Base-by-base conservation (phyloP, 1,284 basidiomycete genomes). In the Ceratobasidium papillatum region DNA sequence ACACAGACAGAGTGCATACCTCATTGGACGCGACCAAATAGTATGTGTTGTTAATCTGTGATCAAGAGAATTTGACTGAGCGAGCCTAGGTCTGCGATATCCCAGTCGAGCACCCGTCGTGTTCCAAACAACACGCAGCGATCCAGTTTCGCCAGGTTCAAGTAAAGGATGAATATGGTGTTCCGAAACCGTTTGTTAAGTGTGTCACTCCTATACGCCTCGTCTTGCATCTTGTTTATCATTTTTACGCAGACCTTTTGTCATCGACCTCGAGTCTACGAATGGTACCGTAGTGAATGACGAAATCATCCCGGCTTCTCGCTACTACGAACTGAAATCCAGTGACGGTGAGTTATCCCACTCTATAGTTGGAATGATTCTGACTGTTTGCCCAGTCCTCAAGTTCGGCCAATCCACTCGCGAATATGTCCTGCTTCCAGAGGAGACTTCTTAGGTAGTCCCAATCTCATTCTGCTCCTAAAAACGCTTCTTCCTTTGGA, bases 81-180 rank as follows among this genome's bases (percentile, higher is more conserved):
- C 43, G 1, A 25, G 27, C 7, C n/a, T 76, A 86, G 85, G 83
- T 87, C 41, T 91, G 91, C 51, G 98, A 99, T 80, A 94, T 99
- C 76, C 87, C 92, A 1, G 84, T 98, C 49, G 95, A 97, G 76
- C 97, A 99, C 81, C 96, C 96, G 0, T 99, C 96, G 3, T 96
- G 94, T 78, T 99, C 97, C 0, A 99, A 99, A 81, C 98, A 99
- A 81, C 98, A 99, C 80, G 96, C 97, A 27, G 98, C 92, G 3
- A 91, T 99, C 47, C 98, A 99, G 84, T 96, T 93, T 84, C 92
- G 97, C 27, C 91, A 92, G 79, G 87, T 97, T 1, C 89, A 89
- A 77, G 90, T 93, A 79, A 93, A 92, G 79, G 94, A 97, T 81
- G 95, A 99, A 81, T 94, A 91, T 79, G 97, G 97, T 1, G 89